phyloP scores from a whole-genome alignment of 805 yeast genomes.

The Sugiyamaella mastotermitis region DNA sequence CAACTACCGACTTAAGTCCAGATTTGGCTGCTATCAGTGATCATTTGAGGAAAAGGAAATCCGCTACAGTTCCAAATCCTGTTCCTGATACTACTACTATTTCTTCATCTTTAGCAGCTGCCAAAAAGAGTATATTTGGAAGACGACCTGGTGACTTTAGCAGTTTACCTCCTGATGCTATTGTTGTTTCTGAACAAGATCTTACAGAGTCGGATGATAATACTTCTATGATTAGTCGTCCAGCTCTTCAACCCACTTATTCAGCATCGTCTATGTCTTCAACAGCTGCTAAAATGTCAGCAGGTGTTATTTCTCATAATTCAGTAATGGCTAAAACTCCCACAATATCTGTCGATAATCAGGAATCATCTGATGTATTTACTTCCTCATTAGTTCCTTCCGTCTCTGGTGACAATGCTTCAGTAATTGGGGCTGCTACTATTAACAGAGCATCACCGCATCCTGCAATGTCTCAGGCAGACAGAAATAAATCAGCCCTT shows the following conservation, averaged over 20 bases:
- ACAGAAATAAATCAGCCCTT: slow-evolving; percentile 11
- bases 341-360: not conserved
- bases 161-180: slow-evolving; percentile 1
- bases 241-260: slow-evolving; percentile 2
- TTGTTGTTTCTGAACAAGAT: not conserved
- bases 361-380: not conserved
- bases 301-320: not conserved
- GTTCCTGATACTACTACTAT: not conserved
- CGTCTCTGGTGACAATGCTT: not conserved
- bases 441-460: not conserved
- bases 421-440: not conserved
- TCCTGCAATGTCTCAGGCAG: slow-evolving; percentile 6
- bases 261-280: slow-evolving; percentile 1
- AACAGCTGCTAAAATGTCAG: not conserved
- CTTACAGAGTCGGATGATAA: not conserved
- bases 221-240: not conserved
- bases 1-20: not conserved
- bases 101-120: slow-evolving; percentile 8
- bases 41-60: not conserved
- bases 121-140: slow-evolving; percentile 5
- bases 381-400: slow-evolving; percentile 5
- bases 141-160: not conserved
- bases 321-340: too few species aligned
- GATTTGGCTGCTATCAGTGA: not conserved
- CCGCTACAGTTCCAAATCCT: not conserved